A percentile compares a stretch with the other conserved stretches of the same genome.
Evolutionary conservation across 2,329 filamentous ascomycete species (phyloP).

Genomic region (Botrytis paeoniae): DNA sequence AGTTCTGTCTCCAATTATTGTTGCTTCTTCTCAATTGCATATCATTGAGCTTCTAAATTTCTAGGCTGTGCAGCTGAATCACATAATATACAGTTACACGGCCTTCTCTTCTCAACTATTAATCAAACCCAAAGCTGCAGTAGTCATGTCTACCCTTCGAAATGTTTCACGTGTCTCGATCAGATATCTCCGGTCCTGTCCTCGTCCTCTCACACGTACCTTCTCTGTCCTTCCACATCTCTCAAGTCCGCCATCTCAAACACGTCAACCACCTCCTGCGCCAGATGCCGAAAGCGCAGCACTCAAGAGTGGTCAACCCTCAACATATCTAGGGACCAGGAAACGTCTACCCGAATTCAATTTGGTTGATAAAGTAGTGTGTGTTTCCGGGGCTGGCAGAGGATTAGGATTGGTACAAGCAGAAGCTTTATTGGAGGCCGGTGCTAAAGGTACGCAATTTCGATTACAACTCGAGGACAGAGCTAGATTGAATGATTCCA

Average conservation of each 20-base stretch:
- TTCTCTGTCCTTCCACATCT: constrained; percentile 19
- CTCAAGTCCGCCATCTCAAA: constrained; percentile 7
- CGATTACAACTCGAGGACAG: not conserved
- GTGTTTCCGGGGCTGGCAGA: constrained; percentile 68
- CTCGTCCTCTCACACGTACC: constrained; percentile 1
- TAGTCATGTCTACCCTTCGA: constrained; percentile 8
- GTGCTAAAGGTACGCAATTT: constrained; percentile 55
- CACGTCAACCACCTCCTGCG: constrained; percentile 20
- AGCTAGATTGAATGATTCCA: not conserved
- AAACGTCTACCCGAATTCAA: constrained; percentile 56
- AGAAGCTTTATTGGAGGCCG: constrained; percentile 71
- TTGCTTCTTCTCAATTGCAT: not conserved
- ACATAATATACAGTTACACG: not conserved
- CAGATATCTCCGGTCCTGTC: not conserved
- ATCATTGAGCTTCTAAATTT: not conserved
- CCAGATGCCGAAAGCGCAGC: constrained; percentile 25
- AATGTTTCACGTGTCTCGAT: constrained; percentile 8
- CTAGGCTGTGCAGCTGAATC: not conserved
- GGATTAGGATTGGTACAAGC: constrained; percentile 73
- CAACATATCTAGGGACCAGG: constrained; percentile 29
- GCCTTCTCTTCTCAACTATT: not conserved
- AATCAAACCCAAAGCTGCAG: not conserved
- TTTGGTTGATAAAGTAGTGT: constrained; percentile 62
- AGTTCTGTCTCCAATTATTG: not conserved
- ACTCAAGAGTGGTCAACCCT: constrained; percentile 16